phyloP scores from a whole-genome alignment of 176 grass and related monocot species.

The Aegilops longissima region DNA sequence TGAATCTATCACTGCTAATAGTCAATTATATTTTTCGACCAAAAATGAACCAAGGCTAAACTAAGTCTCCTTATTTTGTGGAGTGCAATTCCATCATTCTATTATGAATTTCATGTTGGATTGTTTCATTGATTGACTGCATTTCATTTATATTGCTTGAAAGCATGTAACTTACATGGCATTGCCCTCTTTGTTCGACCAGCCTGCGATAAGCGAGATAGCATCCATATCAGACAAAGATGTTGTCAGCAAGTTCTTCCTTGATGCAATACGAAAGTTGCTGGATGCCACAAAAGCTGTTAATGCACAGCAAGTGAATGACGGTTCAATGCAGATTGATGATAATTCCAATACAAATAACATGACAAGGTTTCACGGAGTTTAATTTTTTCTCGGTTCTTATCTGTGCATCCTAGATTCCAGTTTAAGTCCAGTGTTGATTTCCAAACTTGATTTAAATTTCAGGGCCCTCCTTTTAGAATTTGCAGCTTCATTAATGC shows the following conservation, averaged over 20 bases:
- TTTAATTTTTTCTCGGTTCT: conserved; percentile 27
- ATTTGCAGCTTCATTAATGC: conserved; percentile 80
- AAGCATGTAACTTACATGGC: conserved; percentile 13
- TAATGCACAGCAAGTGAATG: conserved; percentile 55
- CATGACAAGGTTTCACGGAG: conserved; percentile 47
- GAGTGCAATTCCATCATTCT: not conserved
- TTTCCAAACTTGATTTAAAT: conserved; percentile 20
- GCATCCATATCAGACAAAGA: conserved; percentile 84
- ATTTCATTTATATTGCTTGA: conserved; percentile 14
- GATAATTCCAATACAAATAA: conserved; percentile 38
- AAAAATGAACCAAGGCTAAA: too few relatives aligned
- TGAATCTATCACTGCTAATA: not conserved
- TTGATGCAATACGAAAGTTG: conserved; percentile 61
- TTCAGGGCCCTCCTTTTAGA: conserved; percentile 81
- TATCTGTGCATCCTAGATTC: conserved; percentile 18
- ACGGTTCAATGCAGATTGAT: conserved; percentile 63
- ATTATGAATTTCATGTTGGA: not conserved
- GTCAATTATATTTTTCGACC: not conserved
- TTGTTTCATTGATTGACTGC: conserved; percentile 13
- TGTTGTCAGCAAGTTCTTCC: conserved; percentile 62
- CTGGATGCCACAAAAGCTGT: conserved; percentile 74
- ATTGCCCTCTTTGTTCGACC: conserved; percentile 15
- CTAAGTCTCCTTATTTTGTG: not conserved
- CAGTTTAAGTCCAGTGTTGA: not conserved
- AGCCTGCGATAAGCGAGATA: conserved; percentile 78